Percentiles rank a stretch among this genome's conserved stretches.
Conservation (phyloP, 305 asterid genomes). For the Solanum aculeatissimum region DNA sequence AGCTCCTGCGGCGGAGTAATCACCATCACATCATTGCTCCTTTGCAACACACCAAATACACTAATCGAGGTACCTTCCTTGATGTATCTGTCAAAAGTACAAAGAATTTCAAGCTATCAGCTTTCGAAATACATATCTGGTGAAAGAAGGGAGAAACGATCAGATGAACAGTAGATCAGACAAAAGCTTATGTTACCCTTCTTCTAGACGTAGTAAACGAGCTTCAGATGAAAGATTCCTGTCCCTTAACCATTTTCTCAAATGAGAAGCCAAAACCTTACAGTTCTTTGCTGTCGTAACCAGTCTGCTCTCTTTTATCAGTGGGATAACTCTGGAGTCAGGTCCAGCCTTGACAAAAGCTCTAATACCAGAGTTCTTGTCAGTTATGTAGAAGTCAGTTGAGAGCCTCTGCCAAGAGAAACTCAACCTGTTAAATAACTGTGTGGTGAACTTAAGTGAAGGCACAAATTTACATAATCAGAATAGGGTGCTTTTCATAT, state of each 20-base stretch:
- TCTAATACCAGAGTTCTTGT: constrained; percentile 23
- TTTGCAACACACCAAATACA: constrained; percentile 21
- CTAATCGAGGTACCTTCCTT: constrained; percentile 25
- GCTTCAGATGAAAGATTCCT: constrained; percentile 30
- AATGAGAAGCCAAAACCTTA: constrained; percentile 18
- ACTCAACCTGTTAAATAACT: background rate
- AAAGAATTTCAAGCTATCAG: background rate
- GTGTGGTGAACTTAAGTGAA: background rate
- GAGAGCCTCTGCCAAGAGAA: constrained; percentile 24
- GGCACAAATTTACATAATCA: background rate
- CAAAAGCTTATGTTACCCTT: constrained; percentile 22
- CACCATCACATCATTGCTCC: constrained; percentile 5
- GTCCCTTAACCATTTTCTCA: constrained; percentile 29
- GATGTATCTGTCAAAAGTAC: constrained; percentile 13
- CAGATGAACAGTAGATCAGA: background rate
- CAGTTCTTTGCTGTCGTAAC: constrained; percentile 18
- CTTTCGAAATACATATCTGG: background rate
- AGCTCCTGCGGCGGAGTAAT: constrained; percentile 22
- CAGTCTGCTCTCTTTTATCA: constrained; percentile 20
- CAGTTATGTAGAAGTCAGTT: constrained; percentile 32
- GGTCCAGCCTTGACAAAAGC: constrained; percentile 33
- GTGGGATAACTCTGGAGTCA: constrained; percentile 15
- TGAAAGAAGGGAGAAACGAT: background rate
- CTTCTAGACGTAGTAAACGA: constrained; percentile 22
- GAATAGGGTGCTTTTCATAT: background rate